A percentile compares a stretch with the other conserved stretches of the same genome.
Conservation (phyloP, 805 yeast species). For the Saturnispora dispora region DNA sequence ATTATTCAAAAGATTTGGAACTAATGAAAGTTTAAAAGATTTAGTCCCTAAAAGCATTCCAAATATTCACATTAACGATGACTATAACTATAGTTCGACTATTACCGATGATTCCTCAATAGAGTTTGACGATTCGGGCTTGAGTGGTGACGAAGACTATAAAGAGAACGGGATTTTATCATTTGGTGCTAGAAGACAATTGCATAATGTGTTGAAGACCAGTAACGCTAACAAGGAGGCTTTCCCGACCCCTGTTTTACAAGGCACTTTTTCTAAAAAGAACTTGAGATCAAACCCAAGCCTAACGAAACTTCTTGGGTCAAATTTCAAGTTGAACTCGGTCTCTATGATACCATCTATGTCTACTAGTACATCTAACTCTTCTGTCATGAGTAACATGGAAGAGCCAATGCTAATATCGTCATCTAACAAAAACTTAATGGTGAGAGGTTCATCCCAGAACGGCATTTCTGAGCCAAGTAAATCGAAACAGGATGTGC, state of each 20-base stretch:
- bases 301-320: neutral
- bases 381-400: neutral
- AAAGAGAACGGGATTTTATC: constrained; percentile 12
- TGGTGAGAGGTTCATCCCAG: neutral
- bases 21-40: constrained; percentile 7
- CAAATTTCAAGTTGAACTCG: neutral
- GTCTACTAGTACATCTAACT: neutral
- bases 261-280: constrained; percentile 15
- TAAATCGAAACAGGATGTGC: neutral
- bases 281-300: constrained; percentile 10
- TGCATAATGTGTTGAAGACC: neutral
- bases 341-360: neutral
- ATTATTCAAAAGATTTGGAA: constrained; percentile 5
- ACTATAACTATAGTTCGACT: neutral
- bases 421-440: neutral
- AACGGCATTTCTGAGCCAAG: neutral
- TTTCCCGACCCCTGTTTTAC: constrained; percentile 8
- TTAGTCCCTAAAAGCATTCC: constrained; percentile 1
- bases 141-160: neutral
- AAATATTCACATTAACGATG: neutral
- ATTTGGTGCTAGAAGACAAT: constrained; percentile 9
- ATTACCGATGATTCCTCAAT: constrained; percentile 4
- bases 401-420: constrained; percentile 1
- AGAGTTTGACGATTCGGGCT: neutral
- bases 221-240: neutral